Evolutionary conservation across 2,329 filamentous ascomycete genomes (phyloP).

Genomic region (Passalora sequoiae): DNA sequence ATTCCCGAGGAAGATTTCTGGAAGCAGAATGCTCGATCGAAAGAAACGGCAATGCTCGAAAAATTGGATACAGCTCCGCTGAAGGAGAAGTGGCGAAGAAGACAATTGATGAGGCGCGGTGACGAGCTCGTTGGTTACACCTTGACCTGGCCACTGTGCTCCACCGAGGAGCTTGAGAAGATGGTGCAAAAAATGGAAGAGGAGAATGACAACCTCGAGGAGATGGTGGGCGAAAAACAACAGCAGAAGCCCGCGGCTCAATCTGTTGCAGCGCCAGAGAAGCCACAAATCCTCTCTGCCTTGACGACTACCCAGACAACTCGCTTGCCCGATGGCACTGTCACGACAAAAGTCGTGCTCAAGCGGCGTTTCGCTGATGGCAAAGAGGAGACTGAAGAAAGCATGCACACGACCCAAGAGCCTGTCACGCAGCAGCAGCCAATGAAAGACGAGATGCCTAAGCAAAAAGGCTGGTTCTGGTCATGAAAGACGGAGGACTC

Average conservation of each 20-base stretch:
- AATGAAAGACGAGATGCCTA: conserved; percentile 7
- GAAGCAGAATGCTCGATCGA: conserved; percentile 3
- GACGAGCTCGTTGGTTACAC: conserved; percentile 1
- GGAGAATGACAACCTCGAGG: conserved; percentile 11
- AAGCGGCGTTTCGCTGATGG: conserved; percentile 58
- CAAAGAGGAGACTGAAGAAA: conserved; percentile 54
- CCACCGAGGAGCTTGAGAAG: conserved; percentile 9
- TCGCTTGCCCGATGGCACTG: conserved; percentile 52
- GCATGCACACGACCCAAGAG: conserved; percentile 40
- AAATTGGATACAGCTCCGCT: conserved; percentile 1
- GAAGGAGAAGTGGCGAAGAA: conserved; percentile 1
- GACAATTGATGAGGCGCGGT: conserved; percentile 2
- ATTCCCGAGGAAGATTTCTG: conserved; percentile 7
- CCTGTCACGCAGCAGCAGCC: conserved; percentile 1
- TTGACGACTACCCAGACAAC: conserved; percentile 54
- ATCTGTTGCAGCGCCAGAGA: conserved; percentile 3
- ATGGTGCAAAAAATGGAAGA: conserved; percentile 9
- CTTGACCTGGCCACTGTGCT: neutral
- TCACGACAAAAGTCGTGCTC: conserved; percentile 53
- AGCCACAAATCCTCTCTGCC: conserved; percentile 47
- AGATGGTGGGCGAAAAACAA: conserved; percentile 5
- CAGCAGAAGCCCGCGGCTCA: neutral
- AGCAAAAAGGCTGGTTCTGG: conserved; percentile 32
- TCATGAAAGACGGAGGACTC: conserved; percentile 26
- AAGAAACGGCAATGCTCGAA: conserved; percentile 1